These are phyloP conservation scores for Carpinus fangiana DNA, from an alignment of 306 rosid species.

Conservation along the genomic window DNA sequence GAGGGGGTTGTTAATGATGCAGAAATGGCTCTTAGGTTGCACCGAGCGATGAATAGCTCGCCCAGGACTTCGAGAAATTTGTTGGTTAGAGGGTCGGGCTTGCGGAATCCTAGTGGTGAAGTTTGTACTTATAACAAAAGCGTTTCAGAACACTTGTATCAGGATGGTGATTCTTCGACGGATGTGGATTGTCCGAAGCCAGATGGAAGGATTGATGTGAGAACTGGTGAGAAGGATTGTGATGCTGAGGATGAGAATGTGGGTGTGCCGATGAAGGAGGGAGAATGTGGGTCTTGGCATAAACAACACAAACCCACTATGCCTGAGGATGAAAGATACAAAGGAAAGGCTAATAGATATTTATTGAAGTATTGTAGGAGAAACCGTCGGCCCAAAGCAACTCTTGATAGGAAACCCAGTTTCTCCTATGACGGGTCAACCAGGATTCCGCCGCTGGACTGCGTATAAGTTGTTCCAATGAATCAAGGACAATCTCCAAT, in stretches of 20 bases:
- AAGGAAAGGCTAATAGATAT: constrained; percentile 38
- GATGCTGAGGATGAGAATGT: constrained; percentile 31
- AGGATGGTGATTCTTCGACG: constrained; percentile 39
- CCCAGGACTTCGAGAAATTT: constrained; percentile 39
- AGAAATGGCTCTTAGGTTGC: constrained; percentile 39
- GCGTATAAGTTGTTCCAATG: constrained; percentile 20
- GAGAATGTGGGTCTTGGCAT: neutral
- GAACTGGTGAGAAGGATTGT: constrained; percentile 26
- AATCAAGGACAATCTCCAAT: constrained; percentile 20
- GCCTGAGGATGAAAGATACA: constrained; percentile 26
- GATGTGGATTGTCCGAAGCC: constrained; percentile 23
- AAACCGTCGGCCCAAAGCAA: constrained; percentile 23
- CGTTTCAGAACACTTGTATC: constrained; percentile 32
- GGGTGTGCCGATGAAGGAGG: constrained; percentile 47
- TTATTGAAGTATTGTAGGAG: constrained; percentile 56
- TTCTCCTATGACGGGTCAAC: constrained; percentile 10
- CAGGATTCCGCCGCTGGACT: constrained; percentile 19
- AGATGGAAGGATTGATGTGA: constrained; percentile 25
- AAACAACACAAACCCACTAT: too few relatives aligned
- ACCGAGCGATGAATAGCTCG: constrained; percentile 35
- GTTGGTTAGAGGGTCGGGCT: constrained; percentile 19
- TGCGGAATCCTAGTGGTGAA: constrained; percentile 16
- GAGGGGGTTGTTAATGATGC: constrained; percentile 36
- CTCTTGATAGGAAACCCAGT: constrained; percentile 11
- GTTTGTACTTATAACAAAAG: constrained; percentile 17